Base-by-base conservation (phyloP, 1,284 basidiomycete genomes). In the Cryptococcus sp. region DNA sequence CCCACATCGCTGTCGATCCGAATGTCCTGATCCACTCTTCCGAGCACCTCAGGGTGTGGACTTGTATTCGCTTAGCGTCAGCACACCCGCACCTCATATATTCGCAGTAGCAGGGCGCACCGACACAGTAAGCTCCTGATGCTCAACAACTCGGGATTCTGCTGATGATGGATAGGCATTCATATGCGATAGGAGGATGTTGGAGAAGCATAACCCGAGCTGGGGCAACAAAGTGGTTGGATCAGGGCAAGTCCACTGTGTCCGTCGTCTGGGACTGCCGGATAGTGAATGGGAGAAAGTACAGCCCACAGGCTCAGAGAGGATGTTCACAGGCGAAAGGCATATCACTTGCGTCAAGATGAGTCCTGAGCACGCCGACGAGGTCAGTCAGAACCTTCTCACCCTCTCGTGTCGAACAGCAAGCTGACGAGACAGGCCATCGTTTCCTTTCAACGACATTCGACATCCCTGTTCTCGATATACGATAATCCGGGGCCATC, bases 161-260 rank as follows among this genome's bases (percentile, higher is more conserved):
- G 14, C 11, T 41, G 10, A 14, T 41, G 34, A 10, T 41, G 63
- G 10, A 22, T 50, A 91, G 83, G 91, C 87, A 1, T 91, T 87
- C 72, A 80, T 97, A 1, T 93, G 90, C 64, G 92, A 97, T 71
- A 81, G 92, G 48, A 81, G 92, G 50, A 86, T 91, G 71, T 75
- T 82, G 16, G 83, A 84, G 7, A 80, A 84, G 7, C 79, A 82
- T 48, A 73, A 87, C 24, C 74, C 78, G 52, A 84, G 89, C 61
- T 91, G 89, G 87, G 89, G 88, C 3, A 75, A 82, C 55, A 74
- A 80, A 25, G 60, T 59, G 34, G 57, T 54, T 13, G 48, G 59
- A 5, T 66, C 66, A 0, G 61, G 62, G 16, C 64, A 78, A 79
- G 63, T 70, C 81, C 85, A 86, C 37, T 94, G 91, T 66, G 89